Percentiles rank a stretch among this genome's conserved stretches.
Evolutionary conservation across 352 stramenopile species (phyloP).

Genomic region (Globisporangium takayamanum): DNA sequence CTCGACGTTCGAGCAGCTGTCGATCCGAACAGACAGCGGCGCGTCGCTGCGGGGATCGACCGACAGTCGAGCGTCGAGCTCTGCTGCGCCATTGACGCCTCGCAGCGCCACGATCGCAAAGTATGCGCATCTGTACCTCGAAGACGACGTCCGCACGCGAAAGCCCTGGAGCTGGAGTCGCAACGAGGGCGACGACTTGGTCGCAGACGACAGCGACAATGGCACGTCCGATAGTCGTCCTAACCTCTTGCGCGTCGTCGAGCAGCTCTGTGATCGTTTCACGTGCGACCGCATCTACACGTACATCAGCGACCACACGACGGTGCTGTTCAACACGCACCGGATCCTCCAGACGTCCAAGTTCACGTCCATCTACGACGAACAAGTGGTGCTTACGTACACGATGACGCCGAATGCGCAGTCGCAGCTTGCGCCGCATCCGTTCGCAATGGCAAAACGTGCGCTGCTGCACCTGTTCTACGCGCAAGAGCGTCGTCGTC

Average conservation of each 20-base stretch:
- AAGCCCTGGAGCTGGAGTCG: conserved; percentile 57
- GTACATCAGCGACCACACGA: conserved; percentile 49
- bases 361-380: conserved; percentile 82
- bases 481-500: neutral
- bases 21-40: conserved; percentile 9
- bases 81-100: conserved; percentile 31
- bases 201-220: conserved; percentile 6
- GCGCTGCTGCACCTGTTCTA: conserved; percentile 43
- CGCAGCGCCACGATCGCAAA: conserved; percentile 69
- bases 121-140: conserved; percentile 67
- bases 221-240: neutral
- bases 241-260: conserved; percentile 4
- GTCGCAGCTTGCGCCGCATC: conserved; percentile 43
- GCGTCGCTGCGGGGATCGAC: neutral
- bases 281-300: conserved; percentile 49
- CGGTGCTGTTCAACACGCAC: conserved; percentile 67
- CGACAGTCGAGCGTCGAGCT: conserved; percentile 1
- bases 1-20: conserved; percentile 59
- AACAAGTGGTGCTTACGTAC: conserved; percentile 68
- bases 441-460: conserved; percentile 71
- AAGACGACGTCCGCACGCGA: conserved; percentile 47
- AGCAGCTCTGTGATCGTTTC: conserved; percentile 30
- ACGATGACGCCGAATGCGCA: conserved; percentile 34
- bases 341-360: conserved; percentile 64
- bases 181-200: conserved; percentile 33